A percentile compares a stretch with the other conserved stretches of the same genome.
phyloP scores from a whole-genome alignment of 1,284 basidiomycete genomes.

The Ceratobasidium theobromae region DNA sequence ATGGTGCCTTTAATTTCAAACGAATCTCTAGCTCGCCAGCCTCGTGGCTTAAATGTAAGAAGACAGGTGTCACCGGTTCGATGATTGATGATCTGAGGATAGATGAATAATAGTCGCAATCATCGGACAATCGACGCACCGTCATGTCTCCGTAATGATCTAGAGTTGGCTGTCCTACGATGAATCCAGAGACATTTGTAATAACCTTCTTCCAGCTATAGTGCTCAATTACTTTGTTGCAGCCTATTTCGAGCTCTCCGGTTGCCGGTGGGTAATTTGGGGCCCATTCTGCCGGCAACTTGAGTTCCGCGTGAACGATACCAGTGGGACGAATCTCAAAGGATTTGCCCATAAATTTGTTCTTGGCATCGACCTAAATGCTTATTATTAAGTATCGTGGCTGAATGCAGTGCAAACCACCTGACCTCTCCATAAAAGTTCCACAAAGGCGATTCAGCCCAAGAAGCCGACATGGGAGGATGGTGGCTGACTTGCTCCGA shows the following conservation, averaged over 20 bases:
- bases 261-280: slow-evolving; percentile 44
- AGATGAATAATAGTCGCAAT: not conserved
- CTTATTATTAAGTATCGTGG: not conserved
- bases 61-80: slow-evolving; percentile 88
- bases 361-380: slow-evolving; percentile 80
- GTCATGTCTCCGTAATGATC: slow-evolving; percentile 97
- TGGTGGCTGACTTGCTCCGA: slow-evolving; percentile 97
- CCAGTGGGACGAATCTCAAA: slow-evolving; percentile 97
- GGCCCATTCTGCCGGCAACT: slow-evolving; percentile 68
- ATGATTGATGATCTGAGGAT: slow-evolving; percentile 78
- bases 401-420: not conserved
- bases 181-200: slow-evolving; percentile 91
- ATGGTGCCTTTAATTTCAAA: slow-evolving; percentile 91
- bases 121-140: slow-evolving; percentile 52
- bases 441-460: slow-evolving; percentile 88
- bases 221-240: slow-evolving; percentile 71
- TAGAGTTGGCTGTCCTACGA: slow-evolving; percentile 89
- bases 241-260: slow-evolving; percentile 28
- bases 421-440: slow-evolving; percentile 86
- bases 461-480: slow-evolving; percentile 96
- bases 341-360: slow-evolving; percentile 93
- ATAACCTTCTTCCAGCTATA: slow-evolving; percentile 97
- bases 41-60: slow-evolving; percentile 93
- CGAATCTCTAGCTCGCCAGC: slow-evolving; percentile 90
- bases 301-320: slow-evolving; percentile 84